A percentile compares a stretch with the other conserved stretches of the same genome.
Evolutionary conservation across 768 basidiomycete species (phyloP).

Genomic region (Tricholoma bakamatsutake): DNA sequence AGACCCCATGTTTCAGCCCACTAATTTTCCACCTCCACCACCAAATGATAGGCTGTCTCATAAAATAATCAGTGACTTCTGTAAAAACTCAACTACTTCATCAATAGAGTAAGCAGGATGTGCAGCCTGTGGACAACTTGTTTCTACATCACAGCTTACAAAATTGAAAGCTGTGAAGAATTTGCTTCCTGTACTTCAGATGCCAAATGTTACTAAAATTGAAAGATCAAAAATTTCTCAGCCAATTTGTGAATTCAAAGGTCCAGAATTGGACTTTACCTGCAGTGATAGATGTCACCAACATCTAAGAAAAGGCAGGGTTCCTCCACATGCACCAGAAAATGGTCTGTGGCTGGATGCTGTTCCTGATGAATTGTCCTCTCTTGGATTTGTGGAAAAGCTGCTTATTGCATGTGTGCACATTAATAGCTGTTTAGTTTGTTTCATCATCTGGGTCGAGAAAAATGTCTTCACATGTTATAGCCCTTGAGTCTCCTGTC

Average conservation of each 20-base stretch:
- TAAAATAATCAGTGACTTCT: background rate
- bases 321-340: background rate
- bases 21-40: background rate
- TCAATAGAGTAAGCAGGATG: background rate
- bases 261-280: background rate
- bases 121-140: background rate
- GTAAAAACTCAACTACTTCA: background rate
- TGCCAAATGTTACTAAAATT: background rate
- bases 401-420: slow-evolving; percentile 20
- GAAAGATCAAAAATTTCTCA: background rate
- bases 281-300: background rate
- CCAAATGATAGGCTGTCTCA: background rate
- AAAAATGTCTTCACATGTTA: too few relatives aligned
- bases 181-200: background rate
- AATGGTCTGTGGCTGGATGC: slow-evolving; percentile 14
- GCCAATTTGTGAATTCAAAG: background rate
- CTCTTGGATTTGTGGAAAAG: slow-evolving; percentile 25
- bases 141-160: background rate
- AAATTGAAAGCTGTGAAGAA: background rate
- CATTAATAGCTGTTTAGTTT: too few relatives aligned
- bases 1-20: background rate
- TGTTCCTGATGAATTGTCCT: slow-evolving; percentile 16
- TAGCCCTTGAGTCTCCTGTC: background rate
- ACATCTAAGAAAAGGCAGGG: background rate
- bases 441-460: too few relatives aligned